These are phyloP conservation scores for Nymphaea colorata DNA, from an alignment of 164 flowering plant species.

Conservation along the genomic window DNA sequence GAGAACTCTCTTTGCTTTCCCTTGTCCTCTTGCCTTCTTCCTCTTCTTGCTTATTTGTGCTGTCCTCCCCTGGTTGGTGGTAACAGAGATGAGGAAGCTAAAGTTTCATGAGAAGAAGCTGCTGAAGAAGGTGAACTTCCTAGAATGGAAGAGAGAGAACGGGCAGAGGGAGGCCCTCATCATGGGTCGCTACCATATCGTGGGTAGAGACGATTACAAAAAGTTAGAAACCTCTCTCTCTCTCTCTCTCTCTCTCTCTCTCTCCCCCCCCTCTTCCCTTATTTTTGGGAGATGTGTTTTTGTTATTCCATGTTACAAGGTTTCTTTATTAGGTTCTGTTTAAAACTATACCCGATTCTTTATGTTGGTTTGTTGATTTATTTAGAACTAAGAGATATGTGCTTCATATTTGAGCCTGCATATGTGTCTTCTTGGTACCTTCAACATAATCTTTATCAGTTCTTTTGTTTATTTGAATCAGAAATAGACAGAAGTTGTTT, in stretches of 20 bases:
- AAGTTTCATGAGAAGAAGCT: slow-evolving; percentile 81
- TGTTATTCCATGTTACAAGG: not conserved
- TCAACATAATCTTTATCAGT: too few relatives aligned
- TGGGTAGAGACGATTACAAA: slow-evolving; percentile 85
- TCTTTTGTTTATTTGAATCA: too few relatives aligned
- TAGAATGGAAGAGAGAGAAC: slow-evolving; percentile 88
- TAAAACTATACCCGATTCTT: not conserved
- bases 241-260: not conserved
- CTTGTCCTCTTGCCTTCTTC: too few relatives aligned
- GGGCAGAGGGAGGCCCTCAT: slow-evolving; percentile 69
- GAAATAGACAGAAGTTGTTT: too few relatives aligned
- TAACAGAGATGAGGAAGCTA: slow-evolving; percentile 53
- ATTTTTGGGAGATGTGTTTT: not conserved
- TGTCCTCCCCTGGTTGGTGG: too few relatives aligned
- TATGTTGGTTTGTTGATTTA: not conserved
- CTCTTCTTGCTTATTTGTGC: too few relatives aligned
- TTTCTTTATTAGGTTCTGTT: not conserved
- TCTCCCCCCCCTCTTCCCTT: not conserved
- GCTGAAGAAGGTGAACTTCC: slow-evolving; percentile 65
- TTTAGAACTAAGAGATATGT: too few relatives aligned
- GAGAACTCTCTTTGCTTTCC: too few relatives aligned
- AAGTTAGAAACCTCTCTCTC: slow-evolving; percentile 29
- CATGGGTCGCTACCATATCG: slow-evolving; percentile 62
- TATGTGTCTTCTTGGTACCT: too few relatives aligned
- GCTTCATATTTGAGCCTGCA: too few relatives aligned